These are phyloP conservation scores for Colletotrichum sp. DNA, from an alignment of 2,329 filamentous ascomycete species.

Conservation along the genomic window DNA sequence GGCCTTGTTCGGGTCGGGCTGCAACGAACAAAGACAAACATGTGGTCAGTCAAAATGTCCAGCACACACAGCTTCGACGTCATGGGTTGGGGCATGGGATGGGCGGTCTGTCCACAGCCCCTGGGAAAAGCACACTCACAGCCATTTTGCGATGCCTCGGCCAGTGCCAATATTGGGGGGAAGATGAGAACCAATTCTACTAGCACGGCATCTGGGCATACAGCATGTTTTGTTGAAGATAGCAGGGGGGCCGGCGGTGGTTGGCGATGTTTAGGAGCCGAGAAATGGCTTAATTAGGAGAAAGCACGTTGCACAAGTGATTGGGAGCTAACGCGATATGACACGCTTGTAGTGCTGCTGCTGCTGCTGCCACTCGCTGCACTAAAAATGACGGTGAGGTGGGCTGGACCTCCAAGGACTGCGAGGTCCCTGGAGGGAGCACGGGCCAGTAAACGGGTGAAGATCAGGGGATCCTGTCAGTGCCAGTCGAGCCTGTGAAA, in stretches of 20 bases:
- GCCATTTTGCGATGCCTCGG: slow-evolving; percentile 34
- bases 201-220: slow-evolving; percentile 11
- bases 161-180: neutral
- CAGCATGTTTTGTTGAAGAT: slow-evolving; percentile 6
- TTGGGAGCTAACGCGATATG: slow-evolving; percentile 11
- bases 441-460: neutral
- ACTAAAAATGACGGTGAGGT: neutral
- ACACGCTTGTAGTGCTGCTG: slow-evolving; percentile 6
- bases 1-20: slow-evolving; percentile 66
- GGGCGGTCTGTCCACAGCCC: neutral
- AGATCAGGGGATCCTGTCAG: neutral
- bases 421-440: slow-evolving; percentile 6
- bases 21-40: slow-evolving; percentile 1
- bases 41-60: slow-evolving; percentile 1
- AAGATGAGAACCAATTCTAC: slow-evolving; percentile 8
- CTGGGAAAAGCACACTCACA: slow-evolving; percentile 30
- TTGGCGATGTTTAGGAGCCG: slow-evolving; percentile 12
- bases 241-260: neutral
- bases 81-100: slow-evolving; percentile 2
- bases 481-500: neutral
- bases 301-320: slow-evolving; percentile 18
- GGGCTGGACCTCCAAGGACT: neutral
- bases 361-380: neutral
- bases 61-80: slow-evolving; percentile 13
- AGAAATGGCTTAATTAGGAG: slow-evolving; percentile 12